A percentile compares a stretch with the other conserved stretches of the same genome.
These are phyloP conservation scores for Trichoderma lentiforme DNA, from an alignment of 2,329 filamentous ascomycete genomes.

Conservation along the genomic window DNA sequence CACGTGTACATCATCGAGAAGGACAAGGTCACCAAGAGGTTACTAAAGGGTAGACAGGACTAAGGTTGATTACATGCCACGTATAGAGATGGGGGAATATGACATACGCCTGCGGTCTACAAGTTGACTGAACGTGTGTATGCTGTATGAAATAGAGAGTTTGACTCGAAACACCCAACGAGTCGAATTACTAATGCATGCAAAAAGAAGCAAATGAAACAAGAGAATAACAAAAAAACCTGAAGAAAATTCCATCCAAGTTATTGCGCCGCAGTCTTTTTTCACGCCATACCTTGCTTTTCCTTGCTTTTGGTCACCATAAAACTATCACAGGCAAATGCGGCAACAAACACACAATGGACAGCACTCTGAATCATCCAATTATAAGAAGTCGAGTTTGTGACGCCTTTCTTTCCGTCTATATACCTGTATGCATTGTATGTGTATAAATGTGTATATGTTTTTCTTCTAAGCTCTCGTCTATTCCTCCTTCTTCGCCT, in stretches of 20 bases:
- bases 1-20: slow-evolving; percentile 99
- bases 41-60: slow-evolving; percentile 63
- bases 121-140: neutral
- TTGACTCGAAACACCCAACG: slow-evolving; percentile 2
- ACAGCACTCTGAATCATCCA: neutral
- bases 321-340: neutral
- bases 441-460: slow-evolving; percentile 28
- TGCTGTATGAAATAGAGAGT: slow-evolving; percentile 23
- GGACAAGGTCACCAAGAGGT: slow-evolving; percentile 98
- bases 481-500: slow-evolving; percentile 55
- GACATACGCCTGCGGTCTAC: neutral
- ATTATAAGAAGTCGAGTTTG: neutral
- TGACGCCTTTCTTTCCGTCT: slow-evolving; percentile 5
- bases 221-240: neutral
- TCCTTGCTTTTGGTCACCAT: neutral
- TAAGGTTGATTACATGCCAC: slow-evolving; percentile 9
- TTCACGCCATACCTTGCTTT: neutral
- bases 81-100: slow-evolving; percentile 1
- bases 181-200: neutral
- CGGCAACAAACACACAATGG: neutral
- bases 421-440: slow-evolving; percentile 28
- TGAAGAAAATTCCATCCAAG: neutral
- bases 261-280: neutral
- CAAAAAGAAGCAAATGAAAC: neutral
- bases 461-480: slow-evolving; percentile 24